A percentile compares a stretch with the other conserved stretches of the same genome.
Evolutionary conservation across 1,284 basidiomycete genomes (phyloP).

Genomic region (Golubevia sp.): DNA sequence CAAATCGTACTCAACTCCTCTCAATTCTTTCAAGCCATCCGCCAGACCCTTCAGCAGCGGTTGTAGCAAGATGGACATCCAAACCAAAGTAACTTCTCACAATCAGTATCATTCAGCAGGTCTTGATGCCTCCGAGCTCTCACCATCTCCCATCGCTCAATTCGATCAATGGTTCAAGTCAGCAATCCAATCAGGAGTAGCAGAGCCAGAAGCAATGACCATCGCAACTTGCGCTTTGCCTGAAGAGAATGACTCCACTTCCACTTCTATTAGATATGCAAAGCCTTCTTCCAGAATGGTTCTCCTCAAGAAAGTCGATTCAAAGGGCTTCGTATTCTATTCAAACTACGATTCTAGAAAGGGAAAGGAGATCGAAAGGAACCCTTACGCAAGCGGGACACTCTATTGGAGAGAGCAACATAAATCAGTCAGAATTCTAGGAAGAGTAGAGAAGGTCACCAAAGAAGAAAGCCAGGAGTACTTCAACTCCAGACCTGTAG

Average conservation of each 20-base stretch:
- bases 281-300: constrained; percentile 83
- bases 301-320: constrained; percentile 81
- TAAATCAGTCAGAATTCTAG: constrained; percentile 81
- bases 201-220: constrained; percentile 57
- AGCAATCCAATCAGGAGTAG: constrained; percentile 29
- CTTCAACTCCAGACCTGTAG: constrained; percentile 80
- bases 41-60: no score
- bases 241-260: constrained; percentile 8
- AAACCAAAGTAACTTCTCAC: constrained; percentile 37
- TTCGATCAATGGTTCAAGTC: constrained; percentile 52
- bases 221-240: constrained; percentile 34
- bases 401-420: constrained; percentile 91
- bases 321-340: constrained; percentile 84
- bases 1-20: no score
- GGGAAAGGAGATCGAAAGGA: constrained; percentile 75
- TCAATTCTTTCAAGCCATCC: no score
- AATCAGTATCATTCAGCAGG: constrained; percentile 51
- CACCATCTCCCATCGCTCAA: constrained; percentile 37
- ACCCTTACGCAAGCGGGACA: constrained; percentile 73
- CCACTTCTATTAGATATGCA: constrained; percentile 6
- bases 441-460: constrained; percentile 77
- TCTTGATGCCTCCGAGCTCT: constrained; percentile 25
- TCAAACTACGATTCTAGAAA: constrained; percentile 96
- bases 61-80: neutral
- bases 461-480: constrained; percentile 79